Evolutionary conservation across 768 basidiomycete genomes (phyloP), one percentile per base, ranked within the genome.

Genomic region (Trametes villosa): DNA sequence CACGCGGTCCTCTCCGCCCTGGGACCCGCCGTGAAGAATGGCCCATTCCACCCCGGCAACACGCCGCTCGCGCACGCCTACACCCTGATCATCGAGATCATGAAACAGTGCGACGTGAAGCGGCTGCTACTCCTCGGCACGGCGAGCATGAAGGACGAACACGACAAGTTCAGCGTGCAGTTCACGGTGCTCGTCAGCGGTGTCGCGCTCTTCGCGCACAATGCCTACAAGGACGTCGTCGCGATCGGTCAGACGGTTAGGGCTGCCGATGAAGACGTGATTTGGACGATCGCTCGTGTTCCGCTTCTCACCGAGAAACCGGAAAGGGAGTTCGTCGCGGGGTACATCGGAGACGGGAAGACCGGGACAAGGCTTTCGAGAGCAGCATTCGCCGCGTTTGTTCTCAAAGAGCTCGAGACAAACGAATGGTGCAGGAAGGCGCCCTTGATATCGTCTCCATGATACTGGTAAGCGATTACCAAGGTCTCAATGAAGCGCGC

Each of bases 281-380:
- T 86, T 24, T 91, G 87, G 86, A 91, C 88, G 8, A 83, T 91
- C 45, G 84, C 79, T 30, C 78, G 90, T 33, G 88, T 92, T 2
- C 89, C 89, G 0, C 52, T 89, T 26, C 68, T 92, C 66, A 86
- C 79, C 42, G 78, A 83, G 61, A 74, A 78, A 4, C 68, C 77
- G 26, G 75, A 74, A 15, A 81, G 74, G 63, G 76, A 76, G 0
- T 76, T 84, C 31, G 70, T 83, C 3, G 85, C 81, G 29, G 90
- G 90, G 3, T 89, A 90, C 67, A 74, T 88, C 6, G 89, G 90
- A 3, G 89, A 91, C 63, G 81, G 81, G 17, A 79, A 78, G 64
- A 80, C 78, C 9, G 80, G 78, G 22, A 74, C 75, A 4, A 75
- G 70, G n/a, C 70, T 91, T 38, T 70, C 88, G 1, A 78, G 88